Base-by-base conservation (phyloP, 2,329 filamentous ascomycete species). In the Fusarium abutilonis region DNA sequence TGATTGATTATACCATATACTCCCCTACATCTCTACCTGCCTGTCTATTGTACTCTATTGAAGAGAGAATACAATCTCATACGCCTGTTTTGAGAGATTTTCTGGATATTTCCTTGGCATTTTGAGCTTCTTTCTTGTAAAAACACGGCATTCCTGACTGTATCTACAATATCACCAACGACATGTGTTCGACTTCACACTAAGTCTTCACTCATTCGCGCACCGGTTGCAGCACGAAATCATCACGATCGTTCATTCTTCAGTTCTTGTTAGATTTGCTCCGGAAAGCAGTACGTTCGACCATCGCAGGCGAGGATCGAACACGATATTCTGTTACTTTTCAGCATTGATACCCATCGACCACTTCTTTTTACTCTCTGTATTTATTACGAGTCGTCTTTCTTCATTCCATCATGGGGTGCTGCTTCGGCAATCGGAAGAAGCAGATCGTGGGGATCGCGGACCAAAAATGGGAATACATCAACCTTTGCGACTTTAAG, bases 381-480 rank as follows among this genome's bases (percentile, higher is more conserved):
- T 40, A 51, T 47, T 42, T 29, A 54, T 60, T 11, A n/a, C 55
- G 59, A 45, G 45, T 39, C 53, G 36, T 35, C 40, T 26, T 19
- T 54, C 34, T 28, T 42, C 35, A 7, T 49, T 45, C 44, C 63
- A 66, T 8, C 44, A 92, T 93, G 90, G 82, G 84, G 67, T 90
- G 88, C 68, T 90, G 88, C 73, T 80, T 85, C 68, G 84, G 86
- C 63, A 84, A 87, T 67, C 78, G 83, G 47, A 80, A 81, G 54
- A 89, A 90, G 73, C 75, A 81, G 73, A 83, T 82, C 66, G 83
- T 89, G 63, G 84, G 94, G 62, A 83, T 86, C 63, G 88, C 91
- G 58, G 94, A 97, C 77, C 92, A 95, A 79, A 90, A 93, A 82
- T 98, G 94, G 94, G 91, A 93, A 72, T 96, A 93, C 75, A 93